Conservation (phyloP, 1,139 yeast genomes). For the Lodderomyces margitis region DNA sequence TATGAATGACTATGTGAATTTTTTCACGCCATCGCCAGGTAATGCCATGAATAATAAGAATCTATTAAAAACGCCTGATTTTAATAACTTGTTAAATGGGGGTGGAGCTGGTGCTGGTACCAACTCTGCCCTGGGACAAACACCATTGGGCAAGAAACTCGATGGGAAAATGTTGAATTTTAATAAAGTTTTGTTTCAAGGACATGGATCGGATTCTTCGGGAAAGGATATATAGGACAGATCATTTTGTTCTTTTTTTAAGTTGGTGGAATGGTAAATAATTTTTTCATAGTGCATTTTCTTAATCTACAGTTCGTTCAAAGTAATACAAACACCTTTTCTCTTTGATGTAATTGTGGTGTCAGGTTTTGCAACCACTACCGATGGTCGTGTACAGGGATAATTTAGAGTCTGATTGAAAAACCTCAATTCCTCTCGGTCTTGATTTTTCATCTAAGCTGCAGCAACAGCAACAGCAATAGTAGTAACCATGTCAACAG, state of each 20-base stretch:
- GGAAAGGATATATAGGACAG: conserved; percentile 2
- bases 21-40: conserved; percentile 73
- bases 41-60: conserved; percentile 18
- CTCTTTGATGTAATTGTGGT: too few relatives aligned
- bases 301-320: not conserved
- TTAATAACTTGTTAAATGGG: conserved; percentile 29
- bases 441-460: not conserved
- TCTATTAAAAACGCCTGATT: conserved; percentile 44
- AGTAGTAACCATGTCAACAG: not conserved
- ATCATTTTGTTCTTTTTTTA: not conserved
- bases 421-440: not conserved
- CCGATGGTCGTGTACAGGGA: too few relatives aligned
- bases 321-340: not conserved
- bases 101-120: conserved; percentile 12
- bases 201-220: conserved; percentile 9
- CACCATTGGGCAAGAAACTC: conserved; percentile 24
- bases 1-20: conserved; percentile 78
- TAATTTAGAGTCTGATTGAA: too few relatives aligned
- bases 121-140: conserved; percentile 2
- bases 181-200: conserved; percentile 33
- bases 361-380: too few relatives aligned
- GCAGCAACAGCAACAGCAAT: not conserved
- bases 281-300: too few relatives aligned
- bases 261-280: too few relatives aligned
- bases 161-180: conserved; percentile 48